Evolutionary conservation across 768 basidiomycete genomes (phyloP), one percentile per base, ranked within the genome.

Genomic region (Tylopilus subfusipes): DNA sequence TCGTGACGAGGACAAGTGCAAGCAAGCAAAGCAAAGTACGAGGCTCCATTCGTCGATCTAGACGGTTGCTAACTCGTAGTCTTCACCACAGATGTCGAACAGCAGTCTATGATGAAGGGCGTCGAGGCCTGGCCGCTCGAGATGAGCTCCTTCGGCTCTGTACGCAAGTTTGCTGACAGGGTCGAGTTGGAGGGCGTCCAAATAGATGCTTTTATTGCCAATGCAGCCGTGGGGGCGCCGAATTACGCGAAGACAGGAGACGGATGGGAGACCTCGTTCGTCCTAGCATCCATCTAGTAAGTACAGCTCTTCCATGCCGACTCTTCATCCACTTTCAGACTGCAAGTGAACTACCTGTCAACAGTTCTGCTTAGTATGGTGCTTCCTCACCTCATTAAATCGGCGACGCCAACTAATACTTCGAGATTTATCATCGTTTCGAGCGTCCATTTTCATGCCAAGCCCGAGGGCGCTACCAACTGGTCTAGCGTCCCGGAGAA

Each of bases 231-330:
- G 13, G 39, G 43, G 5, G 47, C 54, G 1, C 13, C 9, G 13
- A 61, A 48, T 3, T 72, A 67, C 27, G 12, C 19, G 7, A 62
- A 57, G 55, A 74, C 73, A 3, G 43, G 50, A 30, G 74, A 75
- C 43, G 74, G 72, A 31, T 75, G 68, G 65, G 74, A 75, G 61
- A 63, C 60, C 30, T 67, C 60, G 74, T 75, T 31, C 29, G 73
- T 55, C n/a, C 48, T 16, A 39, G 24, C 13, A 33, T 24, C 10
- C 38, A 29, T 25, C 16, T 22, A 27, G 16, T 19, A 25, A n/a
- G n/a, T 21, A 29, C 19, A 6, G 19, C 25, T 18, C 22, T 33
- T 1, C 16, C 8, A 2, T 40, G 2, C 22, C 62, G 13, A 54
- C 5, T 4, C 16, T 44, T 33, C 14, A 19, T 44, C 54, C 31